Percentiles rank a stretch among this genome's conserved stretches.
Evolutionary conservation across 2,329 filamentous ascomycete genomes (phyloP).

Genomic region (Parastagonospora avenae): DNA sequence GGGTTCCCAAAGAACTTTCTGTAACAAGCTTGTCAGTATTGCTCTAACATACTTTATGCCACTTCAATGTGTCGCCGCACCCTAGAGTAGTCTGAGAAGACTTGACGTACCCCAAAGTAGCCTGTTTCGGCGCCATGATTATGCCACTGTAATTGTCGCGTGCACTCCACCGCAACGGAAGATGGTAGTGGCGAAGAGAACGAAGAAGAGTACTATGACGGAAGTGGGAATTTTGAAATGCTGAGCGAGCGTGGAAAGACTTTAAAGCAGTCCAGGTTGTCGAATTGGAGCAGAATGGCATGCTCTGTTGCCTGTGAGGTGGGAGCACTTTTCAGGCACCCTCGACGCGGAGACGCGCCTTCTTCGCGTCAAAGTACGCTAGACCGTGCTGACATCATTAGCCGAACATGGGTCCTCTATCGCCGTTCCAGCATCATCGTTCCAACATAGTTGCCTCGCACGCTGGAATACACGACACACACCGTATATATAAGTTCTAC

Average conservation of each 20-base stretch:
- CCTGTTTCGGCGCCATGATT: constrained; percentile 67
- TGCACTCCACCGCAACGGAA: constrained; percentile 10
- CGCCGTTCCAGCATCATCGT: constrained; percentile 11
- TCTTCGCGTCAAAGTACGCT: constrained; percentile 25
- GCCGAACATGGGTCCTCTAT: constrained; percentile 9
- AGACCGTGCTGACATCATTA: constrained; percentile 41
- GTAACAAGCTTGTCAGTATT: constrained; percentile 15
- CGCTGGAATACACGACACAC: neutral
- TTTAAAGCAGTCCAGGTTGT: constrained; percentile 21
- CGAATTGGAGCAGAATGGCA: constrained; percentile 38
- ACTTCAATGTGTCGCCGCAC: constrained; percentile 55
- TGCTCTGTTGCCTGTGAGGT: constrained; percentile 29
- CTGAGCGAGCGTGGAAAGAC: neutral
- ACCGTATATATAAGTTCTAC: neutral
- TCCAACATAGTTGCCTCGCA: constrained; percentile 1
- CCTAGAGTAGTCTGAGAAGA: constrained; percentile 74
- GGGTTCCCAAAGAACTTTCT: constrained; percentile 86
- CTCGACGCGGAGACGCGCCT: constrained; percentile 35
- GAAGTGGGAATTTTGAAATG: neutral
- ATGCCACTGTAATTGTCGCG: constrained; percentile 12
- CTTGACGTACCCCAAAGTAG: constrained; percentile 87
- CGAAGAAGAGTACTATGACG: constrained; percentile 1
- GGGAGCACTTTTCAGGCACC: constrained; percentile 20
- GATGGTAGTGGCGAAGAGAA: constrained; percentile 5
- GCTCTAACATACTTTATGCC: too few species aligned